Evolutionary conservation across 2,329 filamentous ascomycete species (phyloP), one percentile per base, ranked within the genome.

Genomic region (Talaromyces islandicus): DNA sequence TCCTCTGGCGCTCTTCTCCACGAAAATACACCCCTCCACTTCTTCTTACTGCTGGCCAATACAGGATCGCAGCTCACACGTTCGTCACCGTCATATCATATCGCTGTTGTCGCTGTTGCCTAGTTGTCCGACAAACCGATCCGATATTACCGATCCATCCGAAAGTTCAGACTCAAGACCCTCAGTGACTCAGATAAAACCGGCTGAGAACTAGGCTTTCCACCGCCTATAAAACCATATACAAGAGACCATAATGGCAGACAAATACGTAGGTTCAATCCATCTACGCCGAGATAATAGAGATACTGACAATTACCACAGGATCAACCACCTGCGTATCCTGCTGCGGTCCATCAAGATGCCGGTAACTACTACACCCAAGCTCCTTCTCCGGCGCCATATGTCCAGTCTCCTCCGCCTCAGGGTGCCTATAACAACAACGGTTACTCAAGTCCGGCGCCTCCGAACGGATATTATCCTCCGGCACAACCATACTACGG

Each of bases 281-380:
- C 48, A 17, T 52, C 24, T 52, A 1, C 11, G n/a, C 48, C 24
- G 12, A 52, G 4, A 50, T 11, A 46, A 46, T n/a, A 21, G 43
- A 29, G 11, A 52, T 29, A 52, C 27, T 52, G 48, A 52, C 48
- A 41, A 29, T 17, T n/a, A 17, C 24, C 25, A 27, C 59, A 60
- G 59, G 55, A 58, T n/a, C 54, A 58, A 50, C 74, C 74, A 17
- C 74, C 74, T n/a, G 70, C 73, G 30, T 76, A 76, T 62, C 73
- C 73, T 11, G 63, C 69, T 7, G 69, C 70, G 2, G 64, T 65
- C 65, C 69, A 75, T 64, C 65, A 66, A 54, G 69, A 74, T 58
- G 66, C 67, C n/a, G 69, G 68, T 48, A 64, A 68, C 19, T 70
- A 70, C 62, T 46, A 52, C 48, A 29, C 4, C 25, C 11, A 52